Evolutionary conservation across 129 eudicot genomes (phyloP), one percentile per base, ranked within the genome.

Genomic region (Silybum marianum): DNA sequence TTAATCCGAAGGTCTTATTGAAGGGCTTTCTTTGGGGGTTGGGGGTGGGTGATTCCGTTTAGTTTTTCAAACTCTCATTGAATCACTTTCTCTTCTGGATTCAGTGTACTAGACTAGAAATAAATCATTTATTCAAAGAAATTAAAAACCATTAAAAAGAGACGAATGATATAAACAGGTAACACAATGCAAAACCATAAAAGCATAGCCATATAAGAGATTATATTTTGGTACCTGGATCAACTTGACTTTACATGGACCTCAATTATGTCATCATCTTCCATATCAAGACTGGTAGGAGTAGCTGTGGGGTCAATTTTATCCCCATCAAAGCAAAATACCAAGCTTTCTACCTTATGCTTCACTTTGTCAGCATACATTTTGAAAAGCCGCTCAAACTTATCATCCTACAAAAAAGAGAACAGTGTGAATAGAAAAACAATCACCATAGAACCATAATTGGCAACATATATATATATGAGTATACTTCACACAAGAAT

Each of bases 221-320:
- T 14, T 25, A n/a, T 69, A 24, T 4, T 21, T 40, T 24, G 68
- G 73, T 83, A 90, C 90, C 95, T 67, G 84, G 85, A 84, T 89
- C 87, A 90, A 40, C 81, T 86, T 85, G 88, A 83, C 84, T 92
- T 96, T 22, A 83, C 83, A 87, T 87, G 83, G 74, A 93, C 99
- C 88, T 96, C 99, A 66, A 96, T 84, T 51, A 93, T 87, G 84
- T 96, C 99, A 40, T 90, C 85, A 18, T 93, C 99, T 82, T 96
- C 99, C 99, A 96, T 91, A 16, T 82, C 99, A n/a, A 96, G 93
- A 74, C 89, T 80, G 34, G 81, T 81, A 25, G 99, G 99, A 36
- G 99, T 96, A 70, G 88, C 79, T 30, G 86, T 21, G 34, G 97
- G 95, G 84, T 86, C 75, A 36, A 96, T 81, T 89, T 90, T 96